Evolutionary conservation across 805 yeast species (phyloP), one percentile per base, ranked within the genome.

Genomic region (Saturnispora diversa): DNA sequence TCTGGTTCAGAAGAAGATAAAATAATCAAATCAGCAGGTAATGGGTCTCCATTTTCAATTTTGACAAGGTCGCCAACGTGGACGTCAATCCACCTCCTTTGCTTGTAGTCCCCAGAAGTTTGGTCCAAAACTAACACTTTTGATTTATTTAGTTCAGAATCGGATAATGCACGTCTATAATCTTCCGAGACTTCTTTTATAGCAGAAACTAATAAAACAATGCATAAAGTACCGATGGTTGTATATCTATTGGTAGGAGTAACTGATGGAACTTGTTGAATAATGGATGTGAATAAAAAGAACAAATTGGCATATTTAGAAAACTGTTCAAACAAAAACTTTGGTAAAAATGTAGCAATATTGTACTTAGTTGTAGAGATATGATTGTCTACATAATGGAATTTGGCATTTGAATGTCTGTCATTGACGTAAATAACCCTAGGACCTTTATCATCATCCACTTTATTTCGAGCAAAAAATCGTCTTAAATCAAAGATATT

Each of bases 191-290:
- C 69, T 60, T 92, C 99, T 55, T 94, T 92, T 5, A 86, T 67
- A 0, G 97, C 98, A 2, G 97, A 87, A 1, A 92, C 97, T 17
- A 81, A 54, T 43, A 92, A 68, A 24, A 92, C 99, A 21, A 90
- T 75, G 21, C 79, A 60, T 47, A 92, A 69, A 0, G 99, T 94
- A 35, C 94, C 94, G 32, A 92, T 84, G 0, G 99, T 92, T 4
- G 99, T 92, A 55, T 78, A 92, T 61, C 97, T 66, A 63, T 92
- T 92, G 0, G 97, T 92, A 10, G 99, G 99, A 1, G 96, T 78
- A 4, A 92, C 97, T 48, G 80, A 74, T 3, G 99, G 99, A 10
- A 92, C 97, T 60, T 92, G 99, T 65, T 92, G 99, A 51, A 92
- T 90, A 28, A 75, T 70, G 2, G 97, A 83, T 0, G 99, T 92